Evolutionary conservation across 139 green algal genomes (phyloP).

Genomic region (Edaphochlamys debaryana): DNA sequence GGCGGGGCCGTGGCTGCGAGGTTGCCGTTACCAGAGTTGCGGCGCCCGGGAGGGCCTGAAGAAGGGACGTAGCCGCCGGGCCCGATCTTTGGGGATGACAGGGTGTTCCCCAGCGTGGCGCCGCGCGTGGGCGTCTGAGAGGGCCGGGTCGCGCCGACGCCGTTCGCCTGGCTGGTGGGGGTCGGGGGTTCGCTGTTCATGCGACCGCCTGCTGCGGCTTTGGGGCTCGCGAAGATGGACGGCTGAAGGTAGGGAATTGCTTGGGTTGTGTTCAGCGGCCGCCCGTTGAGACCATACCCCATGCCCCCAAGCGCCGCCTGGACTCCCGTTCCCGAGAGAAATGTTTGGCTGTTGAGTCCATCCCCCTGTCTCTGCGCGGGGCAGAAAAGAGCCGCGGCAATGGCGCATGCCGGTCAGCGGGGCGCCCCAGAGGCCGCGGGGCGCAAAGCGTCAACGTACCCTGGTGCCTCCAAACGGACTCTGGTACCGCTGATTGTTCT

Average conservation of each 20-base stretch:
- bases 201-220: not conserved
- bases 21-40: not conserved
- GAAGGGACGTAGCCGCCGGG: not conserved
- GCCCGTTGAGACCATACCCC: constrained; percentile 3
- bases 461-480: constrained; percentile 25
- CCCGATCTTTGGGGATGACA: constrained; percentile 9
- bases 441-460: too few relatives aligned
- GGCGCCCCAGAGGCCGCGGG: too few relatives aligned
- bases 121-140: not conserved
- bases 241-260: constrained; percentile 14
- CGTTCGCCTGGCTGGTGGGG: not conserved
- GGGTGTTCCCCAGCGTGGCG: not conserved
- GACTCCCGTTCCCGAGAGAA: constrained; percentile 4
- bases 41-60: not conserved
- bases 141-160: not conserved
- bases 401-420: too few relatives aligned
- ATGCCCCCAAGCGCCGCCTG: constrained; percentile 19
- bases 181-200: constrained; percentile 24
- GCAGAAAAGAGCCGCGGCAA: too few relatives aligned
- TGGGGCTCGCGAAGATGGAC: constrained; percentile 3
- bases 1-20: constrained; percentile 4
- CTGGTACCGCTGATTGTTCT: constrained; percentile 23
- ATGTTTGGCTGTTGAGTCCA: constrained; percentile 14
- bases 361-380: too few relatives aligned
- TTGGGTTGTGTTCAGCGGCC: not conserved